Percentiles rank a stretch among this genome's conserved stretches.
These are phyloP conservation scores for Diaporthe vaccinii DNA, from an alignment of 2,329 filamentous ascomycete species.

Conservation along the genomic window DNA sequence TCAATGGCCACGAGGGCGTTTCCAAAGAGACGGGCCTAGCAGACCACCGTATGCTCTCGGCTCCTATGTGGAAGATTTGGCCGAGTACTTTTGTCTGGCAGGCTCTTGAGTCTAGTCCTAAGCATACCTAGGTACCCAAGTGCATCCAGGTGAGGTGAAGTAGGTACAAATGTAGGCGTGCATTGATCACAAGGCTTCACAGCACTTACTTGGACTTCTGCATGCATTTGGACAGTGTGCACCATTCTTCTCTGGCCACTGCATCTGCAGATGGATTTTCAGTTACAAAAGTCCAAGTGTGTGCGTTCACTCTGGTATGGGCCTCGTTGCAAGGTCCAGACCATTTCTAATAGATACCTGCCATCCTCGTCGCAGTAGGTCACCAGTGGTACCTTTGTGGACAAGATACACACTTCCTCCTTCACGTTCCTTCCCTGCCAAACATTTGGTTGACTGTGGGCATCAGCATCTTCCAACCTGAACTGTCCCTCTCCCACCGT, in stretches of 20 bases:
- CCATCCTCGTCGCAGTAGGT: not conserved
- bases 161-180: not conserved
- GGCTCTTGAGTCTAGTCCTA: not conserved
- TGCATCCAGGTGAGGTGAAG: not conserved
- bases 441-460: not conserved
- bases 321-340: not conserved
- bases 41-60: too few relatives aligned
- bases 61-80: not conserved
- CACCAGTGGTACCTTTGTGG: not conserved
- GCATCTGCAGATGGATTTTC: not conserved
- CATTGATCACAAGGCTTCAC: not conserved
- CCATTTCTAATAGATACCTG: not conserved
- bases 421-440: not conserved
- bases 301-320: not conserved
- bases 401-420: not conserved
- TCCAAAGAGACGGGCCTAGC: not conserved
- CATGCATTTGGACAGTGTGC: not conserved
- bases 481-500: not conserved
- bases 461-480: not conserved
- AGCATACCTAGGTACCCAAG: too few relatives aligned
- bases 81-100: too few relatives aligned
- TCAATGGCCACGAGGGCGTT: not conserved
- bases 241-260: too few relatives aligned
- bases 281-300: not conserved
- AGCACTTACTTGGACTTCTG: not conserved